A percentile compares a stretch with the other conserved stretches of the same genome.
These are phyloP conservation scores for Tinospora cordifolia DNA, from an alignment of 164 flowering plant species.

Conservation along the genomic window DNA sequence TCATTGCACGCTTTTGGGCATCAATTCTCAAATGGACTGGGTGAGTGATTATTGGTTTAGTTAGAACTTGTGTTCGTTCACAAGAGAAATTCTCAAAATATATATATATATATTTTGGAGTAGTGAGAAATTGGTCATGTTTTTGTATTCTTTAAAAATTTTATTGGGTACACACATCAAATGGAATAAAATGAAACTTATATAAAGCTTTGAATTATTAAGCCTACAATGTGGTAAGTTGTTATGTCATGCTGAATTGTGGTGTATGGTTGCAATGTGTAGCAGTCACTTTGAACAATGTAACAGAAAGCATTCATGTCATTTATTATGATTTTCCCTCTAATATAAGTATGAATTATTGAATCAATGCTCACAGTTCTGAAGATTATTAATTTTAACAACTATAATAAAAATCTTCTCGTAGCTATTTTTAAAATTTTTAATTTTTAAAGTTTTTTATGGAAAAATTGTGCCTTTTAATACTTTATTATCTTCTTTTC, in stretches of 20 bases:
- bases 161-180: neutral
- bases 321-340: no score
- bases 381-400: neutral
- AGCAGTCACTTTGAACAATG: neutral
- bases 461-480: neutral
- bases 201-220: neutral
- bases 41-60: constrained; percentile 24
- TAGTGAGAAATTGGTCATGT: neutral
- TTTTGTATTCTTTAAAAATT: neutral
- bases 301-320: neutral
- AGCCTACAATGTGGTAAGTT: neutral
- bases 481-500: neutral
- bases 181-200: neutral
- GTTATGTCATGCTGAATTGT: neutral
- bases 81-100: no score
- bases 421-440: neutral
- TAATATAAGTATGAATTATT: neutral
- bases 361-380: neutral
- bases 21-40: constrained; percentile 54
- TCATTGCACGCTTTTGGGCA: constrained; percentile 71
- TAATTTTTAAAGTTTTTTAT: no score
- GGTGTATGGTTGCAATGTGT: neutral
- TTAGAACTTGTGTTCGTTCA: neutral
- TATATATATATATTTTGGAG: neutral
- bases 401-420: neutral